phyloP scores from a whole-genome alignment of 805 yeast species.

The Dipodascus albidus region DNA sequence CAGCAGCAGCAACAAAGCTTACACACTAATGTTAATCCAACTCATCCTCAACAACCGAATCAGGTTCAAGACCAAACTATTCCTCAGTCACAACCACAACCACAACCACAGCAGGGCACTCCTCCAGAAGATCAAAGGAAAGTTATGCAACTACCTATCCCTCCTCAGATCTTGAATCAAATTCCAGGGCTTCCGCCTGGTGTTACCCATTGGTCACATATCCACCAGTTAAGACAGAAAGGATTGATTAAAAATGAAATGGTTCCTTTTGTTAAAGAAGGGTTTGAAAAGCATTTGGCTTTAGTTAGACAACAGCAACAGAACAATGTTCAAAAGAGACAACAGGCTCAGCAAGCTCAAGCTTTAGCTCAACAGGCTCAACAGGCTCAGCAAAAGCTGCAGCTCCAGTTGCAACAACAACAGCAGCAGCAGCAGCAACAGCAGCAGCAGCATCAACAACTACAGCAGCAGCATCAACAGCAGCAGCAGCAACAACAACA shows the following conservation, averaged over 20 bases:
- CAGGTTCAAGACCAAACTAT: background rate
- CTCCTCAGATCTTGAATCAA: conserved; percentile 48
- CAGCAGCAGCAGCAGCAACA: background rate
- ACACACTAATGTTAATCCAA: background rate
- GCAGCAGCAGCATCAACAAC: background rate
- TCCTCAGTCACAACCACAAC: background rate
- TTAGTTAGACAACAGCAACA: conserved; percentile 3
- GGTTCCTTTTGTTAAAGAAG: conserved; percentile 31
- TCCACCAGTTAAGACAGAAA: conserved; percentile 50
- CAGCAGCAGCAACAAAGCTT: background rate
- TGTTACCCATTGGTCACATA: conserved; percentile 71
- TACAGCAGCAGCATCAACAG: conserved; percentile 10
- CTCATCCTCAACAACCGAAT: background rate
- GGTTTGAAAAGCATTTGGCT: background rate
- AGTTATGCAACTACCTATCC: conserved; percentile 60
- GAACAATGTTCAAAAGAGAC: background rate
- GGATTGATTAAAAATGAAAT: conserved; percentile 49
- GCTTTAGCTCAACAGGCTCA: background rate
- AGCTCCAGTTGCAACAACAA: background rate
- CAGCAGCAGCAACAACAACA: conserved; percentile 15
- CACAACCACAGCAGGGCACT: background rate
- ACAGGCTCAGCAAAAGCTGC: background rate
- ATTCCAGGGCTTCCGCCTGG: conserved; percentile 72
- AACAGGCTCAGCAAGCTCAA: conserved; percentile 1
- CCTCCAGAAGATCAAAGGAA: conserved; percentile 5